Conservation (phyloP, 352 stramenopile species). For the Phytophthora capsici region DNA sequence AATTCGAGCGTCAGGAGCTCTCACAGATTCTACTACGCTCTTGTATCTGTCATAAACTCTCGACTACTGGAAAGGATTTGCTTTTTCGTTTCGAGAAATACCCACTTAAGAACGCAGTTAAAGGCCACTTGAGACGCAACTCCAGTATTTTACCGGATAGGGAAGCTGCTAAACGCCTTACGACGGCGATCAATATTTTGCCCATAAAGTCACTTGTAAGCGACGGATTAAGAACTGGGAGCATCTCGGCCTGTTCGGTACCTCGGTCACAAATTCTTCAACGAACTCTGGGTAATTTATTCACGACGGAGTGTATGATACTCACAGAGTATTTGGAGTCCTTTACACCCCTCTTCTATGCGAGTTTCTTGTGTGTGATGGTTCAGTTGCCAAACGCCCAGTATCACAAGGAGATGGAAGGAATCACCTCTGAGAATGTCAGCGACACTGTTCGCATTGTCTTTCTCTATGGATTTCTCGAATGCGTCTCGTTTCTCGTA, state of each 20-base stretch:
- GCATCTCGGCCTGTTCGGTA: neutral
- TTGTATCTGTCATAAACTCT: slow-evolving; percentile 20
- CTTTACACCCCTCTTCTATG: slow-evolving; percentile 42
- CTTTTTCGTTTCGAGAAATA: slow-evolving; percentile 21
- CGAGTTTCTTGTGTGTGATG: slow-evolving; percentile 25
- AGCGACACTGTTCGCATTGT: slow-evolving; percentile 10
- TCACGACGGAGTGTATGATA: slow-evolving; percentile 41
- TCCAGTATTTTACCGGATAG: neutral
- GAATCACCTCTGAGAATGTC: slow-evolving; percentile 15
- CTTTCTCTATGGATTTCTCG: slow-evolving; percentile 30
- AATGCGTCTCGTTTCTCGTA: slow-evolving; percentile 30
- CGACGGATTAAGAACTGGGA: slow-evolving; percentile 6
- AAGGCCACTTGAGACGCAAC: slow-evolving; percentile 11
- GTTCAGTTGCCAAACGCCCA: slow-evolving; percentile 27
- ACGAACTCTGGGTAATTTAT: slow-evolving; percentile 26
- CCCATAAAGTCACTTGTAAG: neutral
- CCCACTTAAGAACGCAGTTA: slow-evolving; percentile 6
- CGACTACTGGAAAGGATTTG: slow-evolving; percentile 4
- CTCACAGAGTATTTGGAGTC: slow-evolving; percentile 49
- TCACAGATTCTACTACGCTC: slow-evolving; percentile 25
- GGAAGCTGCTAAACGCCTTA: slow-evolving; percentile 1
- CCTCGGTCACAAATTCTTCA: slow-evolving; percentile 9
- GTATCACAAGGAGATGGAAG: slow-evolving; percentile 40
- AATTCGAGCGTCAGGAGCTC: slow-evolving; percentile 16
- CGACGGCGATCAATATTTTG: neutral